Conservation (phyloP, 78 protist species). For the Dictyostelium brefeldianum region DNA sequence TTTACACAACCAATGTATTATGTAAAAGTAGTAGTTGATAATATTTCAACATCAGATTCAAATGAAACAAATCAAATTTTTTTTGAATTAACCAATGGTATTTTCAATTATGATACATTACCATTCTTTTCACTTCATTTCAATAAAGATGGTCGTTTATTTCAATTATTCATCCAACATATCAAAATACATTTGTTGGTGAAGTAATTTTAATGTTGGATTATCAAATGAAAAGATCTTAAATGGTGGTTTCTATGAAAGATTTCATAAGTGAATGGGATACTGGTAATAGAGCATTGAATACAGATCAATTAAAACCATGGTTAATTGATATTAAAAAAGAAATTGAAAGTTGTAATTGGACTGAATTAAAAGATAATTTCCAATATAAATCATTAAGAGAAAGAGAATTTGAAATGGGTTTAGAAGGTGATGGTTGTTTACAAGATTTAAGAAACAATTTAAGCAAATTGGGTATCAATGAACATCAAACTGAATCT, state of each 20-base stretch:
- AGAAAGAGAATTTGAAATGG: conserved; percentile 52
- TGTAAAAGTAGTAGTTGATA: not conserved
- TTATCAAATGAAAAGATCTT: conserved; percentile 52
- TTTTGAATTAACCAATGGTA: not conserved
- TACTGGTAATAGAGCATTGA: not conserved
- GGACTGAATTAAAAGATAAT: conserved; percentile 10
- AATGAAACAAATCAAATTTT: conserved; percentile 25
- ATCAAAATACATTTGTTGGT: conserved; percentile 42
- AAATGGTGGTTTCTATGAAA: conserved; percentile 44
- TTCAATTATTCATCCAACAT: conserved; percentile 56
- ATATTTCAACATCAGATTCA: not conserved
- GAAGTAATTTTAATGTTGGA: conserved; percentile 43
- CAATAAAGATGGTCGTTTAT: conserved; percentile 31
- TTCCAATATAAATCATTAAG: conserved; percentile 23
- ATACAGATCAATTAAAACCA: not conserved
- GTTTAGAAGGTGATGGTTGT: conserved; percentile 24
- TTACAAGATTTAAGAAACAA: not conserved
- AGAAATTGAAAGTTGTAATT: not conserved
- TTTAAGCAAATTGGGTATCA: not conserved
- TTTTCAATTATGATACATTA: conserved; percentile 9
- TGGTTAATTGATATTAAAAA: conserved; percentile 29
- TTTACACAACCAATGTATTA: not conserved
- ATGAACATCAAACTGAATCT: not conserved
- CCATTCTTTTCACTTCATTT: conserved; percentile 67
- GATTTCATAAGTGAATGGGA: not conserved